phyloP scores from a whole-genome alignment of 2,329 filamentous ascomycete species.

The Elsinoe batatas region DNA sequence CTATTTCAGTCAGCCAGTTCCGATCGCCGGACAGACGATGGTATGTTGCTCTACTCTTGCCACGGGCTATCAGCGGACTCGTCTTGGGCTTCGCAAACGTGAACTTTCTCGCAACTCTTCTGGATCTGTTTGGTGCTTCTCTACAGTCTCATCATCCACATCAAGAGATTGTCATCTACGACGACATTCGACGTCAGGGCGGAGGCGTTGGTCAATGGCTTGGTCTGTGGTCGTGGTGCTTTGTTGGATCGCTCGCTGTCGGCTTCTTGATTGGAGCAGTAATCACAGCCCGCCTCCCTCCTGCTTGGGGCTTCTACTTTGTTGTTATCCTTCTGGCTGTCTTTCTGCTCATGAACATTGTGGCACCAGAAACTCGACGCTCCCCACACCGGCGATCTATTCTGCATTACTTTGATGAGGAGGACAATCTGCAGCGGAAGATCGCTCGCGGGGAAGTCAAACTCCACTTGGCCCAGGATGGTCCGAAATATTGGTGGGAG shows the following conservation, averaged over 20 bases:
- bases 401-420: constrained; percentile 48
- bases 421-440: constrained; percentile 41
- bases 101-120: constrained; percentile 61
- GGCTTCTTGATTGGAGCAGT: constrained; percentile 63
- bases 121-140: constrained; percentile 67
- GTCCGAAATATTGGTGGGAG: constrained; percentile 67
- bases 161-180: constrained; percentile 57
- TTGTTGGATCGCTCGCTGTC: constrained; percentile 59
- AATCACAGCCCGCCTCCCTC: constrained; percentile 54
- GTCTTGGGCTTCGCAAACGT: constrained; percentile 66
- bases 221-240: constrained; percentile 69
- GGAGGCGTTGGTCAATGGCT: constrained; percentile 74
- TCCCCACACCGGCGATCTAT: constrained; percentile 60
- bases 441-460: constrained; percentile 65
- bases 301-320: constrained; percentile 68
- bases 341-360: constrained; percentile 58
- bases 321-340: constrained; percentile 57
- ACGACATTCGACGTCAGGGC: constrained; percentile 63
- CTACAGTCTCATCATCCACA: constrained; percentile 63
- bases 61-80: constrained; percentile 56
- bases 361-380: constrained; percentile 62
- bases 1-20: constrained; percentile 50
- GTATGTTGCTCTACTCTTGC: constrained; percentile 51
- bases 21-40: constrained; percentile 47
- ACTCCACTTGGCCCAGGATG: constrained; percentile 62